phyloP scores from a whole-genome alignment of 164 flowering plant species.

The Vitis rotundifolia region DNA sequence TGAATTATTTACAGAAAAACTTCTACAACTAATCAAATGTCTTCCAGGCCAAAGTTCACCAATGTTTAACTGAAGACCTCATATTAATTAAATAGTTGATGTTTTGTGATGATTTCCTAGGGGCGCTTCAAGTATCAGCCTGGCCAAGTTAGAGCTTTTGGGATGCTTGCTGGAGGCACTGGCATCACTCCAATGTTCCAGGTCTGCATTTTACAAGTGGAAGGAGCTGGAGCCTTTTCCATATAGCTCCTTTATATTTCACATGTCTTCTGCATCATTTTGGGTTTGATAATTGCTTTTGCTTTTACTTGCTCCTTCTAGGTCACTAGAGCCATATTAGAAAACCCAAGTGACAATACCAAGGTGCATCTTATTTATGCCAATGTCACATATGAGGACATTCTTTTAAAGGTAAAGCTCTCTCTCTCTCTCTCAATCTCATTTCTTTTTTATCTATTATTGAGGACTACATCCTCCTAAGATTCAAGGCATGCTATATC shows the following conservation, averaged over 20 bases:
- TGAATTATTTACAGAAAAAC: too few species aligned
- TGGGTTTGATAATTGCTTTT: background rate
- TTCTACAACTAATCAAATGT: too few species aligned
- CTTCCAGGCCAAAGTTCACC: too few species aligned
- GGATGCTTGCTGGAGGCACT: slow-evolving; percentile 80
- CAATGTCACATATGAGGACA: slow-evolving; percentile 24
- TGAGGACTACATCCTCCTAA: too few species aligned
- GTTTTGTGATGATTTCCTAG: slow-evolving; percentile 19
- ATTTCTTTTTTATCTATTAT: too few species aligned
- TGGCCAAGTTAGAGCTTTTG: slow-evolving; percentile 65
- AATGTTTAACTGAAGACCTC: too few species aligned
- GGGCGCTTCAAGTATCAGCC: slow-evolving; percentile 70
- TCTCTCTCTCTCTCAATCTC: background rate
- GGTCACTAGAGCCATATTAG: slow-evolving; percentile 32
- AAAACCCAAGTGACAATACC: background rate
- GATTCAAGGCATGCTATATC: too few species aligned
- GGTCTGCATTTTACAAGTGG: slow-evolving; percentile 20
- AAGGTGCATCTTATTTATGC: background rate
- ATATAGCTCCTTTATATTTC: too few species aligned
- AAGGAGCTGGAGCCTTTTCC: too few species aligned
- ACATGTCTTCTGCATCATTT: too few species aligned
- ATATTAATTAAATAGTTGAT: background rate
- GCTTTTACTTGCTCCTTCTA: background rate
- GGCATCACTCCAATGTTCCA: slow-evolving; percentile 83
- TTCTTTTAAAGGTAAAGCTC: slow-evolving; percentile 46